Base-by-base conservation (phyloP, 2,329 filamentous ascomycete species). In the Hawksworthiomyces lignivorus region DNA sequence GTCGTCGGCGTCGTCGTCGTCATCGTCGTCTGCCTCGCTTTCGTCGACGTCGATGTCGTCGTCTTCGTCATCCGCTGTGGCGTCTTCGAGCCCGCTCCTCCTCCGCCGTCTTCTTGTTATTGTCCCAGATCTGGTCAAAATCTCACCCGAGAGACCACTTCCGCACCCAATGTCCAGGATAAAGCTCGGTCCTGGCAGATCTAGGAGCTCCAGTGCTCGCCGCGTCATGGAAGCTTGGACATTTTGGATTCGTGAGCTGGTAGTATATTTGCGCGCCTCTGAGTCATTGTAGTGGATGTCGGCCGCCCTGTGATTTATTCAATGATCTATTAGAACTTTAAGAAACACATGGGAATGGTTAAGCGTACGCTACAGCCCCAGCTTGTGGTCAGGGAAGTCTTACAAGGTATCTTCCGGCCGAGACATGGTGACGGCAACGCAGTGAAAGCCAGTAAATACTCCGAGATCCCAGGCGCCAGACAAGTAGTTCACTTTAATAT, bases 111-210 rank as follows among this genome's bases (percentile, higher is more conserved):
- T 15, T 36, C 43, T 29, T 19, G 37, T 44, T 10, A 28, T 38
- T 2, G 49, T 50, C 2, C 49, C 49, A 0, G 49, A 51, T 20
- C 32, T 41, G 3, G 87, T 88, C 34, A 98, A 77, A 45, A 97
- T 96, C 61, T 96, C 89, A 58, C 92, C 92, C 0, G 87, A 94
- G 18, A 98, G 79, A 12, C 92, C 92, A 52, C 86, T 94, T 56
- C 92, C 92, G 63, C 92, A 97, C 61, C 92, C 92, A n/a, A 97
- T 69, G 60, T 98, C 92, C 59, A 98, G 86, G 58, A 98, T 89
- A 39, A 97, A 67, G 6, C 87, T 94, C 4, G 92, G 86, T 1
- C 72, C 67, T 32, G 73, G 67, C 33, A 98, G 82, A 58, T 87
- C 75, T 54, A 98, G 87, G 14, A 98, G 84, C 58, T 92, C 83